Percentiles rank a stretch among this genome's conserved stretches.
phyloP scores from a whole-genome alignment of 176 grass and related monocot genomes.

The maize (Zea mays) region DNA sequence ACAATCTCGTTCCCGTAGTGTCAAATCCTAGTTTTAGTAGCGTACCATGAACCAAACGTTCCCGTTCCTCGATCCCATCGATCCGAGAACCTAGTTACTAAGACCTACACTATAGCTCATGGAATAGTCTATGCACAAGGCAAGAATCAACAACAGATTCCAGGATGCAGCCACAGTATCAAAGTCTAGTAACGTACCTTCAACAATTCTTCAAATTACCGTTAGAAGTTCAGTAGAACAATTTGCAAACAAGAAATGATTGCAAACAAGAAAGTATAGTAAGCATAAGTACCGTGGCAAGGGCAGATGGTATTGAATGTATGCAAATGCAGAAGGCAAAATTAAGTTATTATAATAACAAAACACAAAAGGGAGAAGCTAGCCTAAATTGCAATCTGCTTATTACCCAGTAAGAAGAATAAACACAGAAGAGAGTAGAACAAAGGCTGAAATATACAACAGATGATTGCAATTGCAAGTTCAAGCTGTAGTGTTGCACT shows the following conservation, averaged over 20 bases:
- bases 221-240: neutral
- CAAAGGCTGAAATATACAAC: conserved; percentile 13
- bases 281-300: conserved; percentile 2
- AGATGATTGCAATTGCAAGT: neutral
- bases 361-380: neutral
- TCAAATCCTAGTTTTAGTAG: no score
- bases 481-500: neutral
- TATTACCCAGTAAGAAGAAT: neutral
- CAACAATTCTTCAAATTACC: neutral
- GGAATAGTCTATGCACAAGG: neutral
- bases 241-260: conserved; percentile 2
- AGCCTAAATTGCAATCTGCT: neutral
- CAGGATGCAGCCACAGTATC: neutral
- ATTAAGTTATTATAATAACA: neutral
- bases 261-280: neutral
- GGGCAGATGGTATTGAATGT: neutral
- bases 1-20: no score
- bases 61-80: no score
- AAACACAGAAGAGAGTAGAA: neutral
- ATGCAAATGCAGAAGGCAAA: conserved; percentile 19
- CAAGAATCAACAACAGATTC: neutral
- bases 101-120: neutral
- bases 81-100: no score
- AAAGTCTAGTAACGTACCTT: neutral
- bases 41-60: no score